Evolutionary conservation across 1,284 basidiomycete species (phyloP).

Genomic region (Sanghuangporus baumii): DNA sequence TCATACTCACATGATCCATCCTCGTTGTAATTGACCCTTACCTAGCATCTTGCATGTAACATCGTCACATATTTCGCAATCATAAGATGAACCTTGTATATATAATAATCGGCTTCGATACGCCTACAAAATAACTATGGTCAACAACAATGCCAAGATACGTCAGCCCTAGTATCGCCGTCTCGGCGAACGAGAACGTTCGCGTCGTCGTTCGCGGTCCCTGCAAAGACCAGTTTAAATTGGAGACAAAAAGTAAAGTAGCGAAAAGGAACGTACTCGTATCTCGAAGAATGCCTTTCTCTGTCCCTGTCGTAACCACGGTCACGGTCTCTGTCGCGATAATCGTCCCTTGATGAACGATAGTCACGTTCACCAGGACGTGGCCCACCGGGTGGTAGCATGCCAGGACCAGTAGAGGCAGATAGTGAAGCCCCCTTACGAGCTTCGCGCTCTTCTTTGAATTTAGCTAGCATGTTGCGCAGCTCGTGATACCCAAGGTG

Average conservation of each 20-base stretch:
- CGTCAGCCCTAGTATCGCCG: slow-evolving; percentile 49
- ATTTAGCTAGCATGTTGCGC: slow-evolving; percentile 87
- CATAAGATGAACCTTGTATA: neutral
- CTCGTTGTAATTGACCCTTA: neutral
- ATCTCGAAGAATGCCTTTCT: slow-evolving; percentile 54
- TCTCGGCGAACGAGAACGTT: slow-evolving; percentile 75
- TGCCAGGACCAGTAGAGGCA: slow-evolving; percentile 28
- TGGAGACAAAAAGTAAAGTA: neutral
- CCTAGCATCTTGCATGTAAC: neutral
- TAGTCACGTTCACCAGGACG: slow-evolving; percentile 36
- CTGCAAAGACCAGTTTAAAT: slow-evolving; percentile 26
- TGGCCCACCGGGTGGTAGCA: slow-evolving; percentile 29
- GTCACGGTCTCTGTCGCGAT: slow-evolving; percentile 50
- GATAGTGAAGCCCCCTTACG: slow-evolving; percentile 53
- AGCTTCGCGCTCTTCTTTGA: slow-evolving; percentile 83
- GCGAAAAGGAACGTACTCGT: slow-evolving; percentile 51
- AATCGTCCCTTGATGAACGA: slow-evolving; percentile 52
- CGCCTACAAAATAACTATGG: neutral
- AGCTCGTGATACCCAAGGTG: slow-evolving; percentile 98
- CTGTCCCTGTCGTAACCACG: slow-evolving; percentile 52
- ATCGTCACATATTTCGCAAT: neutral
- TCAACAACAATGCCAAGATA: neutral
- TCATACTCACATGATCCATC: neutral
- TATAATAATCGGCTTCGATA: neutral
- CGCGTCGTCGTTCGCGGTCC: slow-evolving; percentile 65